Evolutionary conservation across 129 eudicot species (phyloP).

Genomic region (Tagetes patula): DNA sequence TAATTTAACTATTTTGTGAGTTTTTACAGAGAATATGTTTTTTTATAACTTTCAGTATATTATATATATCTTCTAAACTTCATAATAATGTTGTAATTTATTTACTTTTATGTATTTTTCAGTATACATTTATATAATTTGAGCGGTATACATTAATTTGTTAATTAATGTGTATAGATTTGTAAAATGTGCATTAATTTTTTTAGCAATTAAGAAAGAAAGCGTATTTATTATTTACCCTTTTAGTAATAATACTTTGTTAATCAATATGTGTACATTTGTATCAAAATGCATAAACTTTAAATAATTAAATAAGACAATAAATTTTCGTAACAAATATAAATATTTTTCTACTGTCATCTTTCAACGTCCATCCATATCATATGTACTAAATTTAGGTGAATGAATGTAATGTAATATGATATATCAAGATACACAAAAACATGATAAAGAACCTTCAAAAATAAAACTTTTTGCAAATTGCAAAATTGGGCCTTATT

Average conservation of each 20-base stretch:
- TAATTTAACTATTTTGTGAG: no score
- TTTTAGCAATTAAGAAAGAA: not conserved
- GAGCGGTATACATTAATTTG: not conserved
- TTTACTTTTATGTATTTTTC: no score
- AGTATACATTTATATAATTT: no score
- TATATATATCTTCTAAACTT: no score
- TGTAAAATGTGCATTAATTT: not conserved
- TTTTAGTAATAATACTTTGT: no score
- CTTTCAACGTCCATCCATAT: not conserved
- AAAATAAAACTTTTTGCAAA: not conserved
- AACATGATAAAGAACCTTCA: not conserved
- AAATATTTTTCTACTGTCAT: not conserved
- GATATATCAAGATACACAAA: not conserved
- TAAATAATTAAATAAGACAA: not conserved
- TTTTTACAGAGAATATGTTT: not conserved
- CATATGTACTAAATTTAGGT: not conserved
- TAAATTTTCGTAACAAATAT: not conserved
- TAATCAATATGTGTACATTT: no score
- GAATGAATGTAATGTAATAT: not conserved
- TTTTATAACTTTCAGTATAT: not conserved
- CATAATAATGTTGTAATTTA: no score
- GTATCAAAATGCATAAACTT: no score
- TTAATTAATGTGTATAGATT: not conserved
- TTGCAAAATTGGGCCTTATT: slow-evolving; percentile 12
- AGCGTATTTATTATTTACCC: no score